phyloP scores from a whole-genome alignment of 208 protist genomes.

The Trichomonas tenax region DNA sequence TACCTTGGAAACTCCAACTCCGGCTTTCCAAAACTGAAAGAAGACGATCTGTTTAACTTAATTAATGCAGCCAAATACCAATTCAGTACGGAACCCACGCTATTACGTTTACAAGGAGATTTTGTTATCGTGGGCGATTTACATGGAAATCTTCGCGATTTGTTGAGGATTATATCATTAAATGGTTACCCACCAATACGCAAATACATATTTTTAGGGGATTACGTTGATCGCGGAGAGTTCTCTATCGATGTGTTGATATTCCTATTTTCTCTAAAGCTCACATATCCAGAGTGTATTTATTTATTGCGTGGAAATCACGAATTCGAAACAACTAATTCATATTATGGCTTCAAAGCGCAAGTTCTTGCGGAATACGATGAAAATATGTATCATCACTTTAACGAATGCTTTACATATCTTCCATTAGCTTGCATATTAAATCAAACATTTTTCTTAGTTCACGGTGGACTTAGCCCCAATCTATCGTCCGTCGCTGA shows the following conservation, averaged over 20 bases:
- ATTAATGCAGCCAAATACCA: background rate
- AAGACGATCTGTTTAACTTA: background rate
- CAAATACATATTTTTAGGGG: background rate
- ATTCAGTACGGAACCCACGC: background rate
- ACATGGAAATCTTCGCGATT: background rate
- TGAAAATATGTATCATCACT: background rate
- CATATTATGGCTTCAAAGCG: background rate
- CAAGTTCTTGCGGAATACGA: background rate
- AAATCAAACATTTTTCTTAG: background rate
- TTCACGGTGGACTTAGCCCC: background rate
- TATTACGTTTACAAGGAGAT: background rate
- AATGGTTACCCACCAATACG: too few species aligned
- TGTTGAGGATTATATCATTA: background rate
- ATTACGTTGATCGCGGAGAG: background rate
- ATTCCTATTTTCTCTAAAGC: background rate
- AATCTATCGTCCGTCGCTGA: background rate
- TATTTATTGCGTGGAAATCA: background rate
- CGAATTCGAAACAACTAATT: background rate
- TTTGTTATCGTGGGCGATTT: background rate
- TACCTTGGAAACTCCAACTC: too few species aligned
- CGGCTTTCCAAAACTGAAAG: too few species aligned
- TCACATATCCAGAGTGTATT: background rate
- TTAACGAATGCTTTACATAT: background rate
- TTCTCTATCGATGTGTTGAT: background rate
- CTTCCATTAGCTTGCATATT: background rate